Evolutionary conservation across 2,329 filamentous ascomycete species (phyloP).

Genomic region (Alternaria infectoria): DNA sequence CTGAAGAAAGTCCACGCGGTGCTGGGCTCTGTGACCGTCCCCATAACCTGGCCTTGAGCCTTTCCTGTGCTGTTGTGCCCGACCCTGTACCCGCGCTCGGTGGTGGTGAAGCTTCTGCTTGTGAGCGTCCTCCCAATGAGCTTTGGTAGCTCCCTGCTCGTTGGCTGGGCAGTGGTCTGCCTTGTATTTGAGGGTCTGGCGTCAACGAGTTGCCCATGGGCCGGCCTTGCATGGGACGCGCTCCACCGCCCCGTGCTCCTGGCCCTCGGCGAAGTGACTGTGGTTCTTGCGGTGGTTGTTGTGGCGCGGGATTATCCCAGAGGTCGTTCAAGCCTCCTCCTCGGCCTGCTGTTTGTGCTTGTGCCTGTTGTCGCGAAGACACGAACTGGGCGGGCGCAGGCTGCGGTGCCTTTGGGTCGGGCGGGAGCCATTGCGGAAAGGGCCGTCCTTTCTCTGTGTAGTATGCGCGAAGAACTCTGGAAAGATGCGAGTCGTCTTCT

Average conservation of each 20-base stretch:
- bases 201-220: constrained; percentile 40
- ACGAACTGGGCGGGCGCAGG: constrained; percentile 58
- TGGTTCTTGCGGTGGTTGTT: constrained; percentile 48
- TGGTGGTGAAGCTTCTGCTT: constrained; percentile 45
- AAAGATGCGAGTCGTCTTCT: constrained; percentile 92
- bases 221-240: constrained; percentile 33
- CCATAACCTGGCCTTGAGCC: constrained; percentile 81
- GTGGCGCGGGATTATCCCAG: constrained; percentile 58
- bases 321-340: constrained; percentile 64
- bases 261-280: constrained; percentile 51
- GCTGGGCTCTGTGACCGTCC: constrained; percentile 66
- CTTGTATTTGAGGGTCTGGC: constrained; percentile 47
- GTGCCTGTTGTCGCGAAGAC: constrained; percentile 51
- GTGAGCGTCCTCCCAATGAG: constrained; percentile 44
- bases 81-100: constrained; percentile 48
- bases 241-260: constrained; percentile 52
- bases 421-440: constrained; percentile 86
- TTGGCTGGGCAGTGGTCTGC: constrained; percentile 73
- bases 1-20: constrained; percentile 32
- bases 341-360: constrained; percentile 33
- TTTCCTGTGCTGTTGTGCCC: constrained; percentile 73
- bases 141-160: constrained; percentile 77
- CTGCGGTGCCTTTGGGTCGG: constrained; percentile 77
- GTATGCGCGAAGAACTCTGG: constrained; percentile 89
- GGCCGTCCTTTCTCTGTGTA: constrained; percentile 86